Evolutionary conservation across 2,329 filamentous ascomycete species (phyloP).

Genomic region (Colletotrichum sidae): DNA sequence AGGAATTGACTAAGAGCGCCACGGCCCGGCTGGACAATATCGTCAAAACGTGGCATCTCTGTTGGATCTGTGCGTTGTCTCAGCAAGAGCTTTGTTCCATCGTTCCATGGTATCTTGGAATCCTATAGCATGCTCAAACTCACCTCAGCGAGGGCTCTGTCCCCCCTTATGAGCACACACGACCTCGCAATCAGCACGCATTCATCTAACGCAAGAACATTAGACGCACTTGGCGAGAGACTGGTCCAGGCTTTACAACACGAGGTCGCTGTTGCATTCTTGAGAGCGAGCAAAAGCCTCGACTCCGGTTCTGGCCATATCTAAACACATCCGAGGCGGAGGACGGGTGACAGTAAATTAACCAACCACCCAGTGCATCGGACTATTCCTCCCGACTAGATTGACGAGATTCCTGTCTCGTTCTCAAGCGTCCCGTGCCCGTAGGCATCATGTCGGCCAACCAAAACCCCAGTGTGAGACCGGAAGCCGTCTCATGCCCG

Average conservation of each 20-base stretch:
- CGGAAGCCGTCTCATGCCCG: neutral
- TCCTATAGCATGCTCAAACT: too few species aligned
- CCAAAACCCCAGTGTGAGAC: neutral
- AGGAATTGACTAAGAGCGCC: neutral
- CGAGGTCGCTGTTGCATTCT: too few species aligned
- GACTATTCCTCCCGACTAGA: slow-evolving; percentile 5
- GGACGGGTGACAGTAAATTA: slow-evolving; percentile 17
- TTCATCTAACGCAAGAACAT: too few species aligned
- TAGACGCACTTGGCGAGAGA: too few species aligned
- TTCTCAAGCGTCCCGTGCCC: neutral
- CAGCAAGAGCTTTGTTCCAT: neutral
- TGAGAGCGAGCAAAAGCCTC: too few species aligned
- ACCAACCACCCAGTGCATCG: neutral
- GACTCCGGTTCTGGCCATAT: neutral
- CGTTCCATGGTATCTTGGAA: too few species aligned
- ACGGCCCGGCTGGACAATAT: slow-evolving; percentile 3
- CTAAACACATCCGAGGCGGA: neutral
- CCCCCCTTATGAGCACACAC: too few species aligned
- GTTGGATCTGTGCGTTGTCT: slow-evolving; percentile 9
- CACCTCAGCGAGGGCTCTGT: too few species aligned
- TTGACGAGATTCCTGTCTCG: slow-evolving; percentile 7
- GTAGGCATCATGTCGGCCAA: neutral
- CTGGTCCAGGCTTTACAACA: too few species aligned
- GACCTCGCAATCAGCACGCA: too few species aligned
- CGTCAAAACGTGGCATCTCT: slow-evolving; percentile 17